Base-by-base conservation (phyloP, 345 rosid species). In the Hypericum androsaemum region DNA sequence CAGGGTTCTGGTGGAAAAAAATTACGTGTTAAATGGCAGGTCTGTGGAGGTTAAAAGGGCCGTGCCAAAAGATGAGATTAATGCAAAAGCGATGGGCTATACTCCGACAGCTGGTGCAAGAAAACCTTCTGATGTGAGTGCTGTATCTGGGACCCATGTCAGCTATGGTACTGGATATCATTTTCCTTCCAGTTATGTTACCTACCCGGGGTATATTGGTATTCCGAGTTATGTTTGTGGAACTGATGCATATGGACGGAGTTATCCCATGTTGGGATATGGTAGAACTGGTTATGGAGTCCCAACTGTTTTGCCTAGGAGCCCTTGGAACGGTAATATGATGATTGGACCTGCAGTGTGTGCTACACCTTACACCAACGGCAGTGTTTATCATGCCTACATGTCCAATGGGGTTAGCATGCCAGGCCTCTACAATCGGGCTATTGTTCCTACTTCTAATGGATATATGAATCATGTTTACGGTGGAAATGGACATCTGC, bases 11-110 rank as follows among this genome's bases (percentile, higher is more conserved):
- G 63, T 60, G 57, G 81, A 75, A 35, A 71, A 16, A 15, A 80
- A 78, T 62, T 83, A 81, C 67, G 89, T 81, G 61, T 52, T 86
- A 71, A 78, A 67, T 66, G 75, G 81, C 12, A 85, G 71, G 71
- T 62, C 57, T 0, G 88, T 83, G 47, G 97, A 89, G 64, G 94
- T 86, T 40, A 86, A 89, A 76, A 77, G 78, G 36, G 97, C 95
- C 3, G 78, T 86, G 61, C 95, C 95, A 2, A 89, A 46, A 14
- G 8, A 8, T 60, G 77, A 71, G 17, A 63, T 55, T 37, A 78
- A 66, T 67, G 67, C 60, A 13, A 58, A 44, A 54, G 53, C 55
- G 46, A 22, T 16, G 60, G 53, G 43, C 48, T 11, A 41, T 54
- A 64, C 52, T 6, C 9, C 57, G 17, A 57, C 49, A 16, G 35